A percentile compares a stretch with the other conserved stretches of the same genome.
Evolutionary conservation across 768 basidiomycete species (phyloP).

Genomic region (Tricholoma terreum): DNA sequence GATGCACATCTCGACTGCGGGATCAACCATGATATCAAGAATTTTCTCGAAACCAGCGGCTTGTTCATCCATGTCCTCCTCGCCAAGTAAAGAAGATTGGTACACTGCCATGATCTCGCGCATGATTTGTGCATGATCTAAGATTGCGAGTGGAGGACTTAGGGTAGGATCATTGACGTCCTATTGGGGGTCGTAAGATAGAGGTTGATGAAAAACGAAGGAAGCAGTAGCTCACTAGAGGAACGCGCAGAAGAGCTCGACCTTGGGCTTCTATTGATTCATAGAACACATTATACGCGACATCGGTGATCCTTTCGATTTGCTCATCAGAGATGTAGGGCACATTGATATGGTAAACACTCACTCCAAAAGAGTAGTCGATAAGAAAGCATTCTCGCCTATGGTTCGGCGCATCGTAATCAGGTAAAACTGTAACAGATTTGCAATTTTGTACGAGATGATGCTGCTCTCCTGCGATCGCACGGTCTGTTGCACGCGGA

Average conservation of each 20-base stretch:
- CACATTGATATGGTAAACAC: constrained; percentile 19
- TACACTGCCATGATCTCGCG: constrained; percentile 90
- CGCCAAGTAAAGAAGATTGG: constrained; percentile 77
- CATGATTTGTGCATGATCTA: constrained; percentile 81
- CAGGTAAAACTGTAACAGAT: constrained; percentile 92
- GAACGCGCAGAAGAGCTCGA: constrained; percentile 53
- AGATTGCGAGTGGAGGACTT: constrained; percentile 70
- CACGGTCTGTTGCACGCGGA: constrained; percentile 90
- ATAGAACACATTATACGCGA: constrained; percentile 82
- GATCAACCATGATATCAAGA: constrained; percentile 82
- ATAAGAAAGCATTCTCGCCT: constrained; percentile 77
- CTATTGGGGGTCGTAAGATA: constrained; percentile 32
- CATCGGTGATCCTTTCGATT: constrained; percentile 66
- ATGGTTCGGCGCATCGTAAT: constrained; percentile 92
- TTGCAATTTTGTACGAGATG: constrained; percentile 88
- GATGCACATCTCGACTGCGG: constrained; percentile 73
- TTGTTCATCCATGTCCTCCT: constrained; percentile 44
- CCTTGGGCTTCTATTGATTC: constrained; percentile 86
- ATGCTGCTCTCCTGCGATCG: constrained; percentile 93
- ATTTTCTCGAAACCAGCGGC: constrained; percentile 61
- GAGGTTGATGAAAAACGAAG: not conserved
- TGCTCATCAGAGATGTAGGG: not conserved
- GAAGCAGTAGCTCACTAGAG: constrained; percentile 38
- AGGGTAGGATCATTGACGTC: constrained; percentile 68
- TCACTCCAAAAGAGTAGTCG: constrained; percentile 76